phyloP scores from a whole-genome alignment of 2,329 filamentous ascomycete genomes.

The Alternaria infectoria region DNA sequence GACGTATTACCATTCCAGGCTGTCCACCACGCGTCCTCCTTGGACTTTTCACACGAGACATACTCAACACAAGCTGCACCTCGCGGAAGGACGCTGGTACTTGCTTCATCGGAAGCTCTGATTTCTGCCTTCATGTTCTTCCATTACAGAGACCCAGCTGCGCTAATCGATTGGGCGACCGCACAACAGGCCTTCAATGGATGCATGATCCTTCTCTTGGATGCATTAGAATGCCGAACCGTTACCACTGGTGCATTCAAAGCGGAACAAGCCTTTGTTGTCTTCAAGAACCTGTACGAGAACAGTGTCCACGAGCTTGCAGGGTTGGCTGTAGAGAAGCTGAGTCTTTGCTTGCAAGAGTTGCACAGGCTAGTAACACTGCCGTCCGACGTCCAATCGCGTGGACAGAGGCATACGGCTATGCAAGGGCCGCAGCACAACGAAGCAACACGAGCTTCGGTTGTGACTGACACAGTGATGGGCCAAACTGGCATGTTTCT shows the following conservation, averaged over 20 bases:
- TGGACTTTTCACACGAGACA: conserved; percentile 16
- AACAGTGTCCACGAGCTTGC: conserved; percentile 55
- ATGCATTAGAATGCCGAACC: conserved; percentile 52
- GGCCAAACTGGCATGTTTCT: conserved; percentile 56
- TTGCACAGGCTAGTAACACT: conserved; percentile 22
- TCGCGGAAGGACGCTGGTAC: conserved; percentile 50
- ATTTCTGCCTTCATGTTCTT: conserved; percentile 57
- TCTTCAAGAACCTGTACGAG: conserved; percentile 52
- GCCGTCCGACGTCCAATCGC: conserved; percentile 5
- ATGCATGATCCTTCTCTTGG: conserved; percentile 56
- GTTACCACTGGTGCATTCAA: conserved; percentile 34
- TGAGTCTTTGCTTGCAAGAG: conserved; percentile 42
- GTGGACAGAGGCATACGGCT: conserved; percentile 1
- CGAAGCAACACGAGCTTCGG: conserved; percentile 17
- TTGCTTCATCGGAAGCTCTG: conserved; percentile 51
- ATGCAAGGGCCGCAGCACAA: conserved; percentile 15
- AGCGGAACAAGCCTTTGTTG: conserved; percentile 50
- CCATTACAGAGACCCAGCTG: conserved; percentile 50
- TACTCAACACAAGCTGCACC: conserved; percentile 25
- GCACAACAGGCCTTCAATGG: conserved; percentile 59
- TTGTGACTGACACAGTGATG: conserved; percentile 51
- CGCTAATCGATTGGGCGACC: conserved; percentile 57
- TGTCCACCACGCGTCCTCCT: conserved; percentile 17
- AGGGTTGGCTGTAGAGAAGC: conserved; percentile 51
- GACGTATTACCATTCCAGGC: conserved; percentile 17